Evolutionary conservation across 2,329 filamentous ascomycete genomes (phyloP), one percentile per base, ranked within the genome.

Genomic region (Plectosphaerella plurivora): DNA sequence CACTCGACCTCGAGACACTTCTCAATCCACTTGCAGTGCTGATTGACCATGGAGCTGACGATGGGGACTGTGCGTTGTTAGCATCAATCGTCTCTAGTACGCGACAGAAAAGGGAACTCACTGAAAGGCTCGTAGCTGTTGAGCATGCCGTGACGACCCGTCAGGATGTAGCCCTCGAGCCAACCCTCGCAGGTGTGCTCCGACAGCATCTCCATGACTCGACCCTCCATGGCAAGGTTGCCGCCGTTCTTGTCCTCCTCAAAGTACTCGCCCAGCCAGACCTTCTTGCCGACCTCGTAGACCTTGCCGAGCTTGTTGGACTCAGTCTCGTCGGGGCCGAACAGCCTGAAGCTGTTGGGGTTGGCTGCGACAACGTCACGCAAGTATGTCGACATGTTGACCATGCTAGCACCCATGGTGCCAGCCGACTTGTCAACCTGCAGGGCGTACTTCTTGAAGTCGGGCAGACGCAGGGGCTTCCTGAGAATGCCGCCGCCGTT

Each of bases 191-290:
- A 83, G 15, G 87, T 91, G 65, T 92, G 88, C 68, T 92, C 88
- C 16, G 84, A 88, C n/a, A 92, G 78, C 66, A 91, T 91, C 67
- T 92, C 88, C 86, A 92, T 91, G 36, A 91, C 88, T 25, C 87
- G 79, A 15, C 88, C 88, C 14, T 78, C 76, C 16, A 74, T 78
- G 6, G 83, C 79, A 22, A 92, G 73, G 61, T 92, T 91, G 55
- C 88, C 88, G 10, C 88, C 88, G 61, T 91, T 84, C 8, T 72
- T 69, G 61, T 92, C 88, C 63, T 91, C 88, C 4, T 88, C 84
- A 56, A 91, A 88, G 65, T 88, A 89, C 48, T 89, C 87, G 6
- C 82, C 88, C 73, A 91, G 75, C 88, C 88, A 91, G 4, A 89
- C 87, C 69, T 91, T 91, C 77, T 90, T 88, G 5, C 84, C 84